Percentiles rank a stretch among this genome's conserved stretches.
Evolutionary conservation across 2,329 filamentous ascomycete species (phyloP).

Genomic region (Calonectria pauciramosa): DNA sequence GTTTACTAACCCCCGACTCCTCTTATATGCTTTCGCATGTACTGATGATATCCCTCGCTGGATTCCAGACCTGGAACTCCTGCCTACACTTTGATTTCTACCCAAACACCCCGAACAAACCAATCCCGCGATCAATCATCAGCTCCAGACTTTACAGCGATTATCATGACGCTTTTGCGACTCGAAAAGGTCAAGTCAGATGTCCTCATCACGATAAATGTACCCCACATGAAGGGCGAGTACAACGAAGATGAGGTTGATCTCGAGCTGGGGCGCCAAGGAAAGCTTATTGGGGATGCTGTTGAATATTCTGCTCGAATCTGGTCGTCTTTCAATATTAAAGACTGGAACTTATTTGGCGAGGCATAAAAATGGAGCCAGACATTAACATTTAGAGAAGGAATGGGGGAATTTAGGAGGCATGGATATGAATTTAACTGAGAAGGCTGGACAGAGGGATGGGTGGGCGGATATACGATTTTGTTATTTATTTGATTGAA

Average conservation of each 20-base stretch:
- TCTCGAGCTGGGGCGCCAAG: conserved; percentile 73
- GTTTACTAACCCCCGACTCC: conserved; percentile 35
- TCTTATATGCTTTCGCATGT: not conserved
- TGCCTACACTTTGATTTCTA: conserved; percentile 79
- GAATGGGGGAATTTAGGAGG: not conserved
- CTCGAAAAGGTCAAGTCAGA: conserved; percentile 84
- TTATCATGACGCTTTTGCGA: conserved; percentile 83
- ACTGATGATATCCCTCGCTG: conserved; percentile 38
- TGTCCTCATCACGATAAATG: conserved; percentile 87
- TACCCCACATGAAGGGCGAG: conserved; percentile 83
- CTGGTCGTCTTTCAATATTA: conserved; percentile 81
- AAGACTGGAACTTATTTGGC: conserved; percentile 83
- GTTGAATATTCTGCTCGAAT: conserved; percentile 78
- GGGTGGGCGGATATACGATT: not conserved
- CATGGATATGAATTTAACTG: not conserved
- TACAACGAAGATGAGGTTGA: conserved; percentile 82
- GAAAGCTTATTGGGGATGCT: conserved; percentile 76
- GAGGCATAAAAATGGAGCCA: conserved; percentile 33
- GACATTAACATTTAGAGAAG: not conserved
- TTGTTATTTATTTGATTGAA: not conserved
- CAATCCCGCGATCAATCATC: conserved; percentile 52
- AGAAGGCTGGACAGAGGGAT: not conserved
- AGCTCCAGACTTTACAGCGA: conserved; percentile 76
- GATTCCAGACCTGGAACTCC: conserved; percentile 61
- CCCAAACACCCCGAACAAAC: conserved; percentile 63